Evolutionary conservation across 2,329 filamentous ascomycete genomes (phyloP), one percentile per base, ranked within the genome.

Genomic region (Rutstroemia sp.): DNA sequence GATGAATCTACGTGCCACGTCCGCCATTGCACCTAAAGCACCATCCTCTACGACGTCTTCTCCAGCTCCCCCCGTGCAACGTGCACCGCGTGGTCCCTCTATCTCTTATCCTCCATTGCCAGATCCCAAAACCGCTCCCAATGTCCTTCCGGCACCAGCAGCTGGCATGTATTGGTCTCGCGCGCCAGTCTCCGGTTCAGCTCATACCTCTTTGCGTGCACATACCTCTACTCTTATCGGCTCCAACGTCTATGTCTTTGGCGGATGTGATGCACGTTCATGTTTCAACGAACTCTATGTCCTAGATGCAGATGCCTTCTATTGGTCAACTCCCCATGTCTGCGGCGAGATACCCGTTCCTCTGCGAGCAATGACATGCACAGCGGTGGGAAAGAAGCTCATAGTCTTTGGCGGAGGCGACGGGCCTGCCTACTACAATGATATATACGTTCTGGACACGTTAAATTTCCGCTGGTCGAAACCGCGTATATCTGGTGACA

Each of bases 101-200:
- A 73, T 73, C 7, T 68, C 76, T 2, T 83, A 81, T 49, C 83
- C 83, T 36, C 73, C 79, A n/a, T 73, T 85, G 4, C 78, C 77
- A 38, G 77, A 82, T 62, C 75, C 79, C 10, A 73, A 73, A 47
- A 78, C 77, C 25, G 80, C 80, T 1, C 78, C 81, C 5, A 79
- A 86, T 57, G 82, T 87, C 17, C 75, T 78, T 9, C 74, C 78
- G 3, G 83, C 84, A 16, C 84, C 84, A 25, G 80, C 84, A 17
- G 84, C 82, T 49, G 84, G 84, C 64, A 87, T 88, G 84, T 88
- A 88, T 72, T 87, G 84, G 83, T 86, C 82, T 53, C 78, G 76
- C 38, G 83, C 84, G 9, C 80, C 79, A 7, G 76, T 81, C n/a
- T 86, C 83, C 2, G 84, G 84, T 25, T 73, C 76, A 25, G 73